Evolutionary conservation across 805 yeast species (phyloP), one percentile per base, ranked within the genome.

Genomic region (Candida chilensis): DNA sequence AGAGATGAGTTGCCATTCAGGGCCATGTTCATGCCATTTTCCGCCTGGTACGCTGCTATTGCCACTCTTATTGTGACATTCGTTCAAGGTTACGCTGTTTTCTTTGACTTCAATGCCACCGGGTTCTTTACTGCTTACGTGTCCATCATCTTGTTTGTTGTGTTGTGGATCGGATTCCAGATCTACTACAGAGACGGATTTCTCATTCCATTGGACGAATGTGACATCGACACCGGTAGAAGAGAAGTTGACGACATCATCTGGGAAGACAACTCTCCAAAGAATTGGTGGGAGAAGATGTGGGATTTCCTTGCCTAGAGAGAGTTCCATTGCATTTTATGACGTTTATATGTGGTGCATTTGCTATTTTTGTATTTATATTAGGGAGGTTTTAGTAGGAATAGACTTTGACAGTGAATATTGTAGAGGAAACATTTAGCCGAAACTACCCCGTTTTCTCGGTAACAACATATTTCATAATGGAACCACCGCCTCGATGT

Each of bases 1-100:
- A 60, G 94, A 45, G 76, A 78, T 41, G 64, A 69, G 8, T 62
- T 84, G 34, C 92, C 94, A 7, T 85, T 67, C 64, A 80, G 78
- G 51, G 88, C 92, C 6, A 47, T 46, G n/a, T 62, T 66, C 33
- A 79, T 78, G 76, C 92, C 94, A 3, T 69, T 49, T 38, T 53
- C 61, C 36, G 83, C 88, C 2, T 76, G 73, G 53, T 78, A 80
- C 42, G 71, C 86, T 3, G 54, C 72, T 4, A 53, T 64, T 31
- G 61, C 71, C 39, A 63, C 78, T 38, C 50, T 64, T 10, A 38
- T 79, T 17, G 69, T 85, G 46, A 69, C 71, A 17, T 63, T 83
- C 37, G 63, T 84, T 37, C 88, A 85, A 54, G 94, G 94, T 22
- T 84, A 68, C 50, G 52, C 67, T 2, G 71, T 73, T 1, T 84